A percentile compares a stretch with the other conserved stretches of the same genome.
Evolutionary conservation across 2,329 filamentous ascomycete species (phyloP).

Genomic region (Zasmidium cellare): DNA sequence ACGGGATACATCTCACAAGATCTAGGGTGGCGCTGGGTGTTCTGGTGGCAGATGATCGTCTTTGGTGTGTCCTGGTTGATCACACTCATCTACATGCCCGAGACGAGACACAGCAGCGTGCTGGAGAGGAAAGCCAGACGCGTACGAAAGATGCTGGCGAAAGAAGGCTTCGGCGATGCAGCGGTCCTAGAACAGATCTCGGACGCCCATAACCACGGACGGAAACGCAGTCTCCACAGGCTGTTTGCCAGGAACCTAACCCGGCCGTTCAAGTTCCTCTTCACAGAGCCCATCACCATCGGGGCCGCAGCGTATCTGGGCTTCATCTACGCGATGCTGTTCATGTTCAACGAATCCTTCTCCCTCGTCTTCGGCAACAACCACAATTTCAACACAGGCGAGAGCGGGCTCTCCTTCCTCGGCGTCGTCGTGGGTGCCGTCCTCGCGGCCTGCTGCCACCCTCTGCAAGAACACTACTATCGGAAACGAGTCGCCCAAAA

Average conservation of each 20-base stretch:
- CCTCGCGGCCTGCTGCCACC: conserved; percentile 41
- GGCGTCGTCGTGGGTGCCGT: conserved; percentile 27
- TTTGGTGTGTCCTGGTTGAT: conserved; percentile 24
- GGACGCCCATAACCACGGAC: conserved; percentile 24
- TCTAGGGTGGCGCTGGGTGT: conserved; percentile 23
- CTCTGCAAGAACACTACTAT: conserved; percentile 47
- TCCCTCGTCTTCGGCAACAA: conserved; percentile 48
- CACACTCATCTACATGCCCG: conserved; percentile 29
- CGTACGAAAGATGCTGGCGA: conserved; percentile 53
- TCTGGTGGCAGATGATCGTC: conserved; percentile 30
- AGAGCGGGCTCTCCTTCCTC: conserved; percentile 25
- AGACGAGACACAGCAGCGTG: conserved; percentile 33
- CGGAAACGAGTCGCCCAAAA: conserved; percentile 23
- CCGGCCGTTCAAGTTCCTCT: conserved; percentile 51
- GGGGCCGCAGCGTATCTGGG: conserved; percentile 51
- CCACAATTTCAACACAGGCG: conserved; percentile 36
- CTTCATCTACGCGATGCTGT: conserved; percentile 51
- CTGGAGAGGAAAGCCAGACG: conserved; percentile 60
- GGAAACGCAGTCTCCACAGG: conserved; percentile 32
- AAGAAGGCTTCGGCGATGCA: conserved; percentile 2
- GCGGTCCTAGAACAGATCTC: conserved; percentile 15
- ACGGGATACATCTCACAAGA: conserved; percentile 36
- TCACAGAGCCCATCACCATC: conserved; percentile 49
- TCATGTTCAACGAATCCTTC: conserved; percentile 53
- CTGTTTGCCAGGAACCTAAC: conserved; percentile 45